Percentiles rank a stretch among this genome's conserved stretches.
phyloP scores from a whole-genome alignment of 495 filamentous ascomycete species.

The Lophium mytilinum region DNA sequence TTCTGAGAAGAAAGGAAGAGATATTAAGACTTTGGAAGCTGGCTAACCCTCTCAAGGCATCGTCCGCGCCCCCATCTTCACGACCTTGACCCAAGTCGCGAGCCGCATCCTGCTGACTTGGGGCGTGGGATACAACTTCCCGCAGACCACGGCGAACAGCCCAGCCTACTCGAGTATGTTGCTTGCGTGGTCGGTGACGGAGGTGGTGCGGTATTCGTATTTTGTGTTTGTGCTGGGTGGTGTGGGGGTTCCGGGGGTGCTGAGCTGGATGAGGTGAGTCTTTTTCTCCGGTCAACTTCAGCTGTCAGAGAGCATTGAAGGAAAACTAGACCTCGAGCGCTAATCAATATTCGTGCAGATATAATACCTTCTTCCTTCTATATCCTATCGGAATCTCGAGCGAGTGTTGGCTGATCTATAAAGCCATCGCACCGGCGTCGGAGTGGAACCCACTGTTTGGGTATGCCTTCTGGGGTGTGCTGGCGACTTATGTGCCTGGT shows the following conservation, averaged over 20 bases:
- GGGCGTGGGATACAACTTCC: conserved; percentile 64
- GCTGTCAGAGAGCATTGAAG: background rate
- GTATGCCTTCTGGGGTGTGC: conserved; percentile 51
- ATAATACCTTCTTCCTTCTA: conserved; percentile 86
- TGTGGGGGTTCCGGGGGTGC: conserved; percentile 47
- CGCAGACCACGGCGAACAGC: conserved; percentile 39
- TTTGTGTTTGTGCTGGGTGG: conserved; percentile 66
- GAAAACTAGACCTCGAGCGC: background rate
- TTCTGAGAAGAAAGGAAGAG: background rate
- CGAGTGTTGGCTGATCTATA: conserved; percentile 70
- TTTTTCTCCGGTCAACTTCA: background rate
- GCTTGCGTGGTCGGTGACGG: conserved; percentile 73
- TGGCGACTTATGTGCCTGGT: conserved; percentile 78
- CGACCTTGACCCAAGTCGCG: conserved; percentile 82
- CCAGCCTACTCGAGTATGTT: conserved; percentile 63
- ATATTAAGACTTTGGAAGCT: background rate
- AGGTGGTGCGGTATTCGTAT: conserved; percentile 82
- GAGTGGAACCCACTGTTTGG: conserved; percentile 43
- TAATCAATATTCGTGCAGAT: conserved; percentile 36
- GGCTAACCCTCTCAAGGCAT: conserved; percentile 43
- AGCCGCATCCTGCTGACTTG: conserved; percentile 77
- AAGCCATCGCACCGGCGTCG: conserved; percentile 52
- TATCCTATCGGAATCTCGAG: conserved; percentile 86
- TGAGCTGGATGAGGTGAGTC: conserved; percentile 66
- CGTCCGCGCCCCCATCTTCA: conserved; percentile 75